Conservation (phyloP, 306 rosid genomes). For the Castanospermum australe region DNA sequence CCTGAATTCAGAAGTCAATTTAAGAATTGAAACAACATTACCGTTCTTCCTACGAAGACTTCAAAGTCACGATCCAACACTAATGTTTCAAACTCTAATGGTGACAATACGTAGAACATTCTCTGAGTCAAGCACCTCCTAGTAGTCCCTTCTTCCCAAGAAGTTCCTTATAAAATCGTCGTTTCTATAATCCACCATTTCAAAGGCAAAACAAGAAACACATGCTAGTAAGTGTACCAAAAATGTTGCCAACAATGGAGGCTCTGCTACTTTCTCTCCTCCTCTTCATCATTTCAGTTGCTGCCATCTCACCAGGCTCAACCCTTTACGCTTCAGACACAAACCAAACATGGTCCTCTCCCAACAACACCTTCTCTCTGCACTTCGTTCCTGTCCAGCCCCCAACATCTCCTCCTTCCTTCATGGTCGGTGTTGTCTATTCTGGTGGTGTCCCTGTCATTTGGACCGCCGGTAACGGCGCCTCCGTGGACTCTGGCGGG, state of each 20-base stretch:
- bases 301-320: constrained; percentile 33
- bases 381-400: constrained; percentile 41
- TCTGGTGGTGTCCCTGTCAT: constrained; percentile 45
- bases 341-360: constrained; percentile 42
- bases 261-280: background rate
- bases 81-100: too few species aligned
- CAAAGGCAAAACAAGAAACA: too few species aligned
- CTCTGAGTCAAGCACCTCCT: too few species aligned
- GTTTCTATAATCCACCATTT: too few species aligned
- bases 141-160: too few species aligned
- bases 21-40: too few species aligned
- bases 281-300: background rate
- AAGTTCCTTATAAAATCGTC: too few species aligned
- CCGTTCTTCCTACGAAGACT: too few species aligned
- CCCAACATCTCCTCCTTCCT: constrained; percentile 40
- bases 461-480: constrained; percentile 42
- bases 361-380: constrained; percentile 34
- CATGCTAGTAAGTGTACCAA: background rate
- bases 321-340: constrained; percentile 39
- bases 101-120: too few species aligned
- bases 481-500: constrained; percentile 37
- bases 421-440: constrained; percentile 40
- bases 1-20: too few species aligned
- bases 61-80: too few species aligned
- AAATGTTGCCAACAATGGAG: background rate